These are phyloP conservation scores for Pyrus bretschneideri DNA, from an alignment of 306 rosid species.

Conservation along the genomic window DNA sequence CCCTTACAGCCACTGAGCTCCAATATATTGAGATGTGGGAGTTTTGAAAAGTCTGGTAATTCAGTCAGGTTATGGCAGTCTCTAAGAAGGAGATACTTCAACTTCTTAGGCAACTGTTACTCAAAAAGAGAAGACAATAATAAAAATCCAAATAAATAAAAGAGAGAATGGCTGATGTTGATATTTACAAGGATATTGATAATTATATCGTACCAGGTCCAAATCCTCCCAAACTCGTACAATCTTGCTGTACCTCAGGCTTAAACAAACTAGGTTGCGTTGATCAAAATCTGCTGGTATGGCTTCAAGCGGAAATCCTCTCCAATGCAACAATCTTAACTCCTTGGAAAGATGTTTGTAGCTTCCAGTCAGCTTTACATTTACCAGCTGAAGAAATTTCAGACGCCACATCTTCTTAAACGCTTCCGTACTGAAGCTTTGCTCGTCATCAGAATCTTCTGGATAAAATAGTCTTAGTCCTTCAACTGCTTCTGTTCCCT, in stretches of 20 bases:
- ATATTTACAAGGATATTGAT: too few species aligned
- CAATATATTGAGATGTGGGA: conserved; percentile 1
- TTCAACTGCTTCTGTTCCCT: too few species aligned
- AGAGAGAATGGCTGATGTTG: too few species aligned
- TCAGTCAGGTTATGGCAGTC: not conserved
- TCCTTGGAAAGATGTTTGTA: too few species aligned
- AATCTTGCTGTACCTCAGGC: conserved; percentile 21
- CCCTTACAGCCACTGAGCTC: too few species aligned
- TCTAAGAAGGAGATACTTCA: conserved; percentile 5
- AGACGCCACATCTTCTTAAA: too few species aligned
- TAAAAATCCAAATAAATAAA: not conserved
- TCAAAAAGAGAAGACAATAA: not conserved
- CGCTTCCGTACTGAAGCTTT: too few species aligned
- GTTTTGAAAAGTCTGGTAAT: conserved; percentile 30
- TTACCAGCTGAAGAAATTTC: too few species aligned
- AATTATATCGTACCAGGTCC: conserved; percentile 14
- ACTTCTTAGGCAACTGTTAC: not conserved
- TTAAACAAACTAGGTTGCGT: conserved; percentile 11
- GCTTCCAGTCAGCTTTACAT: too few species aligned
- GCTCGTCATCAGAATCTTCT: too few species aligned
- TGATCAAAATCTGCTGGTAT: not conserved
- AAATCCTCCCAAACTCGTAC: conserved; percentile 20
- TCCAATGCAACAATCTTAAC: too few species aligned
- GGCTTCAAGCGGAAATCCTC: too few species aligned
- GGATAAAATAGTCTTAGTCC: accelerated